A percentile compares a stretch with the other conserved stretches of the same genome.
phyloP scores from a whole-genome alignment of 768 basidiomycete genomes.

The Russula brevipes region DNA sequence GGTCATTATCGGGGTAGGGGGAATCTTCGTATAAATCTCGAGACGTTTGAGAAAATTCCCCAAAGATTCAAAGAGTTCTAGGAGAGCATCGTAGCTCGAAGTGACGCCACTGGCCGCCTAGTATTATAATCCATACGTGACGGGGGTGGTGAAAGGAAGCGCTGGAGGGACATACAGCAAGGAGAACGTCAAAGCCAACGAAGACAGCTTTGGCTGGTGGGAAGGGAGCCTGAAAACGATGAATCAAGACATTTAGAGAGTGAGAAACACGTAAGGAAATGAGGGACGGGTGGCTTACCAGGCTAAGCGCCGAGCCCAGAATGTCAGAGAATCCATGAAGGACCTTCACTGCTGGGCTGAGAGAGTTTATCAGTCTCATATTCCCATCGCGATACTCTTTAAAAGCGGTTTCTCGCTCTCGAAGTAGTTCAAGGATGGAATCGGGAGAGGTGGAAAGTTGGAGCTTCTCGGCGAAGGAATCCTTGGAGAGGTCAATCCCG shows the following conservation, averaged over 20 bases:
- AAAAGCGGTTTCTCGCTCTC: neutral
- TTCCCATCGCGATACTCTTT: slow-evolving; percentile 3
- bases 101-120: neutral
- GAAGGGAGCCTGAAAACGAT: neutral
- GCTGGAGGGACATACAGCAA: neutral
- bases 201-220: neutral
- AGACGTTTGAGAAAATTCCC: neutral
- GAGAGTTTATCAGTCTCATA: no score
- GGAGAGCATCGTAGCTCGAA: neutral
- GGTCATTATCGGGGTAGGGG: neutral
- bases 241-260: no score
- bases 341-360: no score
- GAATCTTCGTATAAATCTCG: neutral
- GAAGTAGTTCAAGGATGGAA: neutral
- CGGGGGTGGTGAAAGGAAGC: no score
- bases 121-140: neutral
- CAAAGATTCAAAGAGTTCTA: neutral
- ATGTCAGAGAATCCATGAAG: no score
- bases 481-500: neutral
- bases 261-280: neutral
- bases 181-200: neutral
- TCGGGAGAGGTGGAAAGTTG: neutral
- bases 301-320: no score
- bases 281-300: neutral
- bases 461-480: neutral